phyloP scores from a whole-genome alignment of 768 basidiomycete species.

The Boletus rubescentipes region DNA sequence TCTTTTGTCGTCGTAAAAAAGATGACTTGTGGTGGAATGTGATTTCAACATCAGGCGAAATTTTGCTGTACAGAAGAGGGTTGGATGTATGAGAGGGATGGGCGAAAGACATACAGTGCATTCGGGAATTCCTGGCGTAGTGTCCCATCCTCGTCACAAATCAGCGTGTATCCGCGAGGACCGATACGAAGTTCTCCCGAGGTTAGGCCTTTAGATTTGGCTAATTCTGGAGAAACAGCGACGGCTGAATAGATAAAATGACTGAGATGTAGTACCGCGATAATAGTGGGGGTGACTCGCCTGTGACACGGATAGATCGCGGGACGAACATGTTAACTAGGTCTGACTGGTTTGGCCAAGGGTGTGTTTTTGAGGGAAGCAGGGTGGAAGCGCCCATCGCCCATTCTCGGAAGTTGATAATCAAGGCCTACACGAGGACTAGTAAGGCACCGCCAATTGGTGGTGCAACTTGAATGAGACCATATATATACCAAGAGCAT shows the following conservation, averaged over 20 bases:
- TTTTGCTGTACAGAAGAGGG: neutral
- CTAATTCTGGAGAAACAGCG: neutral
- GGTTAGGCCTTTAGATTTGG: neutral
- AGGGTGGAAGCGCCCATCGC: too few relatives aligned
- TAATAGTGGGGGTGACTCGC: neutral
- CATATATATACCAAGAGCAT: too few relatives aligned
- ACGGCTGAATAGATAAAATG: neutral
- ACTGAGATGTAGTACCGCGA: neutral
- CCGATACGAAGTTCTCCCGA: neutral
- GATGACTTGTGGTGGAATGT: neutral
- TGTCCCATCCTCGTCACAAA: neutral
- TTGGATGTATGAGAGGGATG: neutral
- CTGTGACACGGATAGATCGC: neutral
- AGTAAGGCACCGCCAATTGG: too few relatives aligned
- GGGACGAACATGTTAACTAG: neutral
- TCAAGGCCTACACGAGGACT: too few relatives aligned
- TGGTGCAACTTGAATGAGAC: too few relatives aligned
- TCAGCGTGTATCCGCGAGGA: neutral
- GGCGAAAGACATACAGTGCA: neutral
- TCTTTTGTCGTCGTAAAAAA: too few relatives aligned
- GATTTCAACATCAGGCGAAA: neutral
- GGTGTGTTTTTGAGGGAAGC: too few relatives aligned
- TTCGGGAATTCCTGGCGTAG: neutral
- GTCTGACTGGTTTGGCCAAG: neutral
- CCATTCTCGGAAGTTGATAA: too few relatives aligned